phyloP scores from a whole-genome alignment of 1,284 basidiomycete genomes.

The Boletus sp. region DNA sequence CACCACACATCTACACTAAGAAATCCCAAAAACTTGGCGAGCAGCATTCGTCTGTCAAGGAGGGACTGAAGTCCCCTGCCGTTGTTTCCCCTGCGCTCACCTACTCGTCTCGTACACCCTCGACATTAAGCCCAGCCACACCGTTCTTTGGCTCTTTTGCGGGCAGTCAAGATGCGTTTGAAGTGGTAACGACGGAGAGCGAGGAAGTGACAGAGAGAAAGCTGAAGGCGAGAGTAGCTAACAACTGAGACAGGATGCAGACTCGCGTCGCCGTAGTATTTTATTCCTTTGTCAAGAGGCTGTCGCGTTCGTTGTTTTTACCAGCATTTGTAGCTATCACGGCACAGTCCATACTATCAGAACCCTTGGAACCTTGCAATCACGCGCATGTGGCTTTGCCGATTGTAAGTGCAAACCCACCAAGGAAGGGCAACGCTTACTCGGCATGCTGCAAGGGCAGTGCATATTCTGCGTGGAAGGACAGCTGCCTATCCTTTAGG shows the following conservation, averaged over 20 bases:
- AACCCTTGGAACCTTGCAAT: not conserved
- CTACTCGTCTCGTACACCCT: slow-evolving; percentile 54
- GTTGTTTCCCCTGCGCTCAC: slow-evolving; percentile 57
- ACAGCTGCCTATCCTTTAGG: too few relatives aligned
- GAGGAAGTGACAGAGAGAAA: slow-evolving; percentile 27
- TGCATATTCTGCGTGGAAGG: too few relatives aligned
- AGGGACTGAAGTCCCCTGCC: slow-evolving; percentile 37
- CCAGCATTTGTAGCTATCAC: slow-evolving; percentile 7
- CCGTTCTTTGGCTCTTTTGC: slow-evolving; percentile 47
- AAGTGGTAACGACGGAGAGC: slow-evolving; percentile 21
- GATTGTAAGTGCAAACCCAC: too few relatives aligned
- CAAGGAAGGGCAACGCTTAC: too few relatives aligned
- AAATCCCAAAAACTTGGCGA: slow-evolving; percentile 13
- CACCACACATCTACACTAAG: slow-evolving; percentile 17
- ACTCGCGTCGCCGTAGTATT: not conserved
- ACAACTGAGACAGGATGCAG: slow-evolving; percentile 18
- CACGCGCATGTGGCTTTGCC: too few relatives aligned
- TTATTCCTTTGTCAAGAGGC: slow-evolving; percentile 9
- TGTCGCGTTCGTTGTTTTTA: slow-evolving; percentile 10
- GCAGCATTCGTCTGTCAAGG: slow-evolving; percentile 16
- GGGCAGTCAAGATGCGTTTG: slow-evolving; percentile 27
- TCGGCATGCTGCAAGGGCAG: too few relatives aligned
- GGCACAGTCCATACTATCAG: not conserved
- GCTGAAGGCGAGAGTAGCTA: slow-evolving; percentile 19
- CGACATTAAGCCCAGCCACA: slow-evolving; percentile 59